Percentiles rank a stretch among this genome's conserved stretches.
Conservation (phyloP, 306 rosid genomes). For the Prunus salicina region DNA sequence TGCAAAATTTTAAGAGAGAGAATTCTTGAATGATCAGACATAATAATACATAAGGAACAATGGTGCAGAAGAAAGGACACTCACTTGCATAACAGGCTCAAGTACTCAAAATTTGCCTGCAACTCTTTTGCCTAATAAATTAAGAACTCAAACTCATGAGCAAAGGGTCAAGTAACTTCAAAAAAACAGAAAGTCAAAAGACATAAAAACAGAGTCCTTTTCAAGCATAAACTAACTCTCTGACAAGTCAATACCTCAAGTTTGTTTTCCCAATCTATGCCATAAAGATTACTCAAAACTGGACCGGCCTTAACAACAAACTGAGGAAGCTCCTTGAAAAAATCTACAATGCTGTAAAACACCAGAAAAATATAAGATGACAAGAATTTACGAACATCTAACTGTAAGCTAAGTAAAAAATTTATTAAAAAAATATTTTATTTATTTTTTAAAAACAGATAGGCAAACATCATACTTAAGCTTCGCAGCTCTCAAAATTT, state of each 20-base stretch:
- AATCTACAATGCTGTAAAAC: constrained; percentile 66
- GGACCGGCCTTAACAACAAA: constrained; percentile 84
- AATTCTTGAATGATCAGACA: background rate
- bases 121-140: constrained; percentile 69
- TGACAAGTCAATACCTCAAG: constrained; percentile 60
- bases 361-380: constrained; percentile 15
- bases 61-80: constrained; percentile 32
- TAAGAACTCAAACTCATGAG: constrained; percentile 19
- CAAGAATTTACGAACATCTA: constrained; percentile 15
- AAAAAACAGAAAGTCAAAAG: background rate
- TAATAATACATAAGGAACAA: background rate
- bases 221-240: constrained; percentile 17
- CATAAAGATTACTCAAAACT: constrained; percentile 57
- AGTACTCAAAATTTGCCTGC: constrained; percentile 67
- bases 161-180: constrained; percentile 5
- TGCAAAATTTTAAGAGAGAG: background rate
- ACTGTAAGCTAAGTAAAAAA: constrained; percentile 19
- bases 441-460: background rate
- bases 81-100: constrained; percentile 74
- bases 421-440: background rate
- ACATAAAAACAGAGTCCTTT: background rate
- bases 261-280: constrained; percentile 90
- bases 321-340: constrained; percentile 93
- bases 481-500: constrained; percentile 77
- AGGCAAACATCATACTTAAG: constrained; percentile 53